Conservation (phyloP, 2,329 filamentous ascomycete genomes). For the Fusarium duplospermum region DNA sequence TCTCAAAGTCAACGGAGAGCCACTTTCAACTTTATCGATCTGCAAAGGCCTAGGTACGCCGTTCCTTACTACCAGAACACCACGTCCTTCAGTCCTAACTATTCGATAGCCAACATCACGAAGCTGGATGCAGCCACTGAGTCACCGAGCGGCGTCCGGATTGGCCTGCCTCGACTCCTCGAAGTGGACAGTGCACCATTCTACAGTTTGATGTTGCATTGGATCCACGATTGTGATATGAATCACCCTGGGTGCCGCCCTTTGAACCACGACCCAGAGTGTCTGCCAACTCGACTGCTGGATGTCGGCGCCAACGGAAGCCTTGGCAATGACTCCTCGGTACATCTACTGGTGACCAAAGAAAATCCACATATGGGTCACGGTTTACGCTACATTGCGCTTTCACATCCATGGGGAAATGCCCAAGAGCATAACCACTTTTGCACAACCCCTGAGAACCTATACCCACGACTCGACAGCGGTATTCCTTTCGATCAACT, state of each 20-base stretch:
- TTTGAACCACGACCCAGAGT: background rate
- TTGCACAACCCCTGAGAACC: slow-evolving; percentile 14
- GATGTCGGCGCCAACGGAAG: background rate
- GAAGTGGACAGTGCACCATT: background rate
- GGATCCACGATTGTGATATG: slow-evolving; percentile 22
- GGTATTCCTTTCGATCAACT: slow-evolving; percentile 1
- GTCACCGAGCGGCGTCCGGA: background rate
- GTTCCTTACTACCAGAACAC: background rate
- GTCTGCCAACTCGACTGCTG: slow-evolving; percentile 17
- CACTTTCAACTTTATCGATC: background rate
- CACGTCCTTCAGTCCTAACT: background rate
- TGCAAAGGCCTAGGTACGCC: background rate
- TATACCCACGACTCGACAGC: background rate
- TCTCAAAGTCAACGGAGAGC: background rate
- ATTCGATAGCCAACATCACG: background rate
- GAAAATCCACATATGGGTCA: fast-evolving
- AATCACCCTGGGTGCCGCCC: slow-evolving; percentile 4
- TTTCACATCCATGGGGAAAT: slow-evolving; percentile 26
- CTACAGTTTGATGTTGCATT: slow-evolving; percentile 7
- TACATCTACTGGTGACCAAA: background rate
- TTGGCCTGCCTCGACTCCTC: slow-evolving; percentile 19
- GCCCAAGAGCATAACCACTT: background rate
- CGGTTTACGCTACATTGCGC: slow-evolving; percentile 6
- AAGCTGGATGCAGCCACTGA: too few relatives aligned
- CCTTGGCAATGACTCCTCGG: background rate